phyloP scores from a whole-genome alignment of 2,329 filamentous ascomycete species.

The Berkeleyomyces basicola region DNA sequence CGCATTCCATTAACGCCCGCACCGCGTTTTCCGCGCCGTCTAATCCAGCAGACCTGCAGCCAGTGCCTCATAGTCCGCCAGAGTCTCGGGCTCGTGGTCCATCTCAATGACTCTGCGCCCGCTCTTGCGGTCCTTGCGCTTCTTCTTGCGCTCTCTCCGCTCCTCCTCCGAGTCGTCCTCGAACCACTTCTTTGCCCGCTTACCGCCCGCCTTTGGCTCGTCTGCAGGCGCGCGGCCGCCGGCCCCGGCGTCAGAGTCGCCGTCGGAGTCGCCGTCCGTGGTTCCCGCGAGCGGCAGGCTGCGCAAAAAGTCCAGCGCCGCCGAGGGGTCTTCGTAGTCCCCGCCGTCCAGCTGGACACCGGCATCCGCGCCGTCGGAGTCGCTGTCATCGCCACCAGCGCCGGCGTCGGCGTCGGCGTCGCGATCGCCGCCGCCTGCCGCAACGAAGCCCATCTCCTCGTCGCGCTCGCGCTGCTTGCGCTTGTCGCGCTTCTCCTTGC shows the following conservation, averaged over 20 bases:
- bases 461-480: constrained; percentile 46
- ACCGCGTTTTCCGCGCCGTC: background rate
- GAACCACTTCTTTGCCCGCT: constrained; percentile 71
- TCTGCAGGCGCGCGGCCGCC: constrained; percentile 24
- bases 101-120: constrained; percentile 42
- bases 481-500: constrained; percentile 58
- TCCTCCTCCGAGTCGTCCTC: constrained; percentile 36
- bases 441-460: constrained; percentile 21
- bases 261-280: constrained; percentile 19
- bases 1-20: background rate
- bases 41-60: constrained; percentile 53
- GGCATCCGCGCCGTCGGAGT: constrained; percentile 6
- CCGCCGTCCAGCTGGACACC: constrained; percentile 21
- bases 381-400: constrained; percentile 5
- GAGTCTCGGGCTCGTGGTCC: constrained; percentile 54
- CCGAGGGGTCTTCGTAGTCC: constrained; percentile 29
- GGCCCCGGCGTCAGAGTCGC: constrained; percentile 25
- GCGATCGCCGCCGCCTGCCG: constrained; percentile 16
- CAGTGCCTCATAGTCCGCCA: constrained; percentile 64
- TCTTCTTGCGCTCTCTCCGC: constrained; percentile 19
- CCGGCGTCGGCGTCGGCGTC: constrained; percentile 14
- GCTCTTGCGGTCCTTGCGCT: constrained; percentile 27
- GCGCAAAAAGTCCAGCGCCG: constrained; percentile 40
- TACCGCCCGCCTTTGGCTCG: constrained; percentile 19
- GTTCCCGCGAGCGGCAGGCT: constrained; percentile 36